Base-by-base conservation (phyloP, 75 land plant genomes). In the Picea glauca region DNA sequence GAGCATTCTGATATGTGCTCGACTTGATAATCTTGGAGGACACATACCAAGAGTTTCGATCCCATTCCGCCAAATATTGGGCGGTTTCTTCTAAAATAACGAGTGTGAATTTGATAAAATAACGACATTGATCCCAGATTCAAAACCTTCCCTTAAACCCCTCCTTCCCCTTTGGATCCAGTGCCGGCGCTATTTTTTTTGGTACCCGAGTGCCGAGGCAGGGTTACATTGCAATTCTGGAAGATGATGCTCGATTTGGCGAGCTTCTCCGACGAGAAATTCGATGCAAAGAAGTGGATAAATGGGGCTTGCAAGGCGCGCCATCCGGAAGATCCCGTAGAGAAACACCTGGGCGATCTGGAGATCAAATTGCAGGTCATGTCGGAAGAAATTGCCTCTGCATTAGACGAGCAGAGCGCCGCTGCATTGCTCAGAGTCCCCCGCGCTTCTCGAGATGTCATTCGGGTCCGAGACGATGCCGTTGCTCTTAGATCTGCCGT, bases 251-350 rank as follows among this genome's bases (percentile, higher is more conserved):
- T 50, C 56, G 98, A 96, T 90, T 79, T 96, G 78, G 84, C 86
- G 8, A 81, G 88, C 7, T 96, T 96, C 82, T 87, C 86, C 21
- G 90, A 85, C 81, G 98, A 92, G 81, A 85, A 84, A 26, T 96
- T 92, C 92, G 88, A 92, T 66, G 80, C 98, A 58, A 94, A 94
- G 90, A 83, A 86, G 78, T 96, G 99, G 99, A 90, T 96, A 78
- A 96, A 96, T 79, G 83, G 85, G 30, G 91, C 93, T 7, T 84
- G 89, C 81, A 85, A 81, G 81, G 76, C 86, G 8, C 93, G 98
- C 13, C 93, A 91, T 78, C 92, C 92, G 13, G 88, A 89, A 78
- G 98, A 94, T 20, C 77, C 89, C 4, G 57, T 88, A 35, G 99
- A 94, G 61, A 88, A 86, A 79, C 86, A 90, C 80, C 74, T 96